phyloP scores from a whole-genome alignment of 2,329 filamentous ascomycete species.

The Leptodontidium sp. region DNA sequence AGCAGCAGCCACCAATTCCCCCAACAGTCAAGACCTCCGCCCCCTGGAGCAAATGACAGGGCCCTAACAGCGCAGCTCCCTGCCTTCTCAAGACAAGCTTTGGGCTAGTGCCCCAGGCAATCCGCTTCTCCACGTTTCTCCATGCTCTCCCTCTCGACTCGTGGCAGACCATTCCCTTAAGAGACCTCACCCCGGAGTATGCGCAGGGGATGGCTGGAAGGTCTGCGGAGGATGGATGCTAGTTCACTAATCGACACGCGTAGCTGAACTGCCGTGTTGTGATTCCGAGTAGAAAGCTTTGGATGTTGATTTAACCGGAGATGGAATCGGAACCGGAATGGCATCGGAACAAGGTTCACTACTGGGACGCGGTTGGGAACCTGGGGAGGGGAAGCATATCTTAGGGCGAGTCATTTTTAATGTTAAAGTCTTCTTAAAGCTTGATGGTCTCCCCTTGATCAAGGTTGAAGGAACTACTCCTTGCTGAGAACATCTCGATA shows the following conservation, averaged over 20 bases:
- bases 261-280: slow-evolving; percentile 12
- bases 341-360: neutral
- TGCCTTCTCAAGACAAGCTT: neutral
- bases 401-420: no score
- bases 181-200: neutral
- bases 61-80: neutral
- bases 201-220: slow-evolving; percentile 1
- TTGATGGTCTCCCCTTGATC: neutral
- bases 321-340: no score
- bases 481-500: slow-evolving; percentile 1
- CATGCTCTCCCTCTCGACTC: neutral
- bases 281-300: neutral
- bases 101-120: neutral
- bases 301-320: neutral
- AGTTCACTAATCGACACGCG: neutral
- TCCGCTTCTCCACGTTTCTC: slow-evolving; percentile 20
- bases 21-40: neutral
- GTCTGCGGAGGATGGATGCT: neutral
- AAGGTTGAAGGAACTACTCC: neutral
- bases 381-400: neutral
- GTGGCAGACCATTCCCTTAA: neutral
- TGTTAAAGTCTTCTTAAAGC: slow-evolving; percentile 1
- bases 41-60: neutral
- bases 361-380: neutral
- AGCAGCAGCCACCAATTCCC: neutral